Conservation (phyloP, 2,329 filamentous ascomycete genomes). For the Zymoseptoria tritici region DNA sequence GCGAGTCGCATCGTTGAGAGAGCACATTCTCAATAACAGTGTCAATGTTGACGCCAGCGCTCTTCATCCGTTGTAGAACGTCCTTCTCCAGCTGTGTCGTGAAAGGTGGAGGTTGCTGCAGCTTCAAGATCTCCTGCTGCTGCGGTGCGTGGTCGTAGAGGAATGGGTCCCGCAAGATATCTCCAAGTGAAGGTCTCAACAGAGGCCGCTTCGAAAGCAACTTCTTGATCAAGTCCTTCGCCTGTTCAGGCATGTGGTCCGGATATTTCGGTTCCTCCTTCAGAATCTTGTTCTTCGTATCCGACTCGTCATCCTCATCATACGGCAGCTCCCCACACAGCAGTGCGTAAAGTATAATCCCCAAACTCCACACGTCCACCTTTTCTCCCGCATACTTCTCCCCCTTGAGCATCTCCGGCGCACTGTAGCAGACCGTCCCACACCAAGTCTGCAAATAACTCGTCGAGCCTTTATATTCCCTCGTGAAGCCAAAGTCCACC, state of each 20-base stretch:
- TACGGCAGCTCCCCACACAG: slow-evolving; percentile 84
- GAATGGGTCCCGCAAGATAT: slow-evolving; percentile 83
- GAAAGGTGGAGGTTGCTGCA: slow-evolving; percentile 75
- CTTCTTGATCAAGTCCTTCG: slow-evolving; percentile 65
- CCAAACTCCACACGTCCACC: slow-evolving; percentile 91
- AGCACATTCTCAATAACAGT: slow-evolving; percentile 90
- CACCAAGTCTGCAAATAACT: slow-evolving; percentile 97
- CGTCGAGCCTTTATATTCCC: slow-evolving; percentile 90
- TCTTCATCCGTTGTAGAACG: slow-evolving; percentile 84
- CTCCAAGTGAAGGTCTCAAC: slow-evolving; percentile 69
- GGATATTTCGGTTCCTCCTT: slow-evolving; percentile 80
- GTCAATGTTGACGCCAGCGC: slow-evolving; percentile 89
- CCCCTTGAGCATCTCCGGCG: slow-evolving; percentile 95
- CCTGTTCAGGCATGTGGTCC: slow-evolving; percentile 68
- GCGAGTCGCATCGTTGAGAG: slow-evolving; percentile 76
- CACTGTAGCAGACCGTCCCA: slow-evolving; percentile 94
- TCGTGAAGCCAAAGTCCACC: slow-evolving; percentile 95
- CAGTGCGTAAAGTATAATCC: slow-evolving; percentile 76
- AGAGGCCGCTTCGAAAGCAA: slow-evolving; percentile 89
- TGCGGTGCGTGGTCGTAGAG: slow-evolving; percentile 77
- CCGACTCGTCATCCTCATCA: slow-evolving; percentile 90
- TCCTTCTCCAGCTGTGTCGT: slow-evolving; percentile 82
- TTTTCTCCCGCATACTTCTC: slow-evolving; percentile 98
- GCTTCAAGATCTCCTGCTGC: slow-evolving; percentile 80
- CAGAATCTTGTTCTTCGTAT: slow-evolving; percentile 78